Percentiles rank a stretch among this genome's conserved stretches.
Evolutionary conservation across 306 rosid species (phyloP).

Genomic region (Mucuna pruriens): DNA sequence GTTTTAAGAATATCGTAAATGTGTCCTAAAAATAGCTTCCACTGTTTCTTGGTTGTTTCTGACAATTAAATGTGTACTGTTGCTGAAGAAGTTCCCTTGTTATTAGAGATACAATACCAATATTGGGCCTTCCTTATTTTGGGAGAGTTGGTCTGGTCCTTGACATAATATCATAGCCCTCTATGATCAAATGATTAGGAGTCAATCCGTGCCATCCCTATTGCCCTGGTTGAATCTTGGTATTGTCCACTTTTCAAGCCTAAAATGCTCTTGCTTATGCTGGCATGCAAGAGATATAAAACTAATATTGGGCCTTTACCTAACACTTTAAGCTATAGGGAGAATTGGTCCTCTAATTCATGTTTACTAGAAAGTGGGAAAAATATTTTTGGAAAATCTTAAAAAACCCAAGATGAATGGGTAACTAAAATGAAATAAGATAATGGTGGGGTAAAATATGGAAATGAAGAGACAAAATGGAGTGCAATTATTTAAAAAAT

Average conservation of each 20-base stretch:
- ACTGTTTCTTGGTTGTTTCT: slow-evolving; percentile 4
- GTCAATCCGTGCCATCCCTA: neutral
- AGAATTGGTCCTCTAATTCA: slow-evolving; percentile 2
- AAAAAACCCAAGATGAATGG: slow-evolving; percentile 4
- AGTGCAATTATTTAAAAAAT: neutral
- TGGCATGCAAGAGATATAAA: neutral
- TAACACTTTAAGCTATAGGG: neutral
- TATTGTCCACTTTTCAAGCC: slow-evolving; percentile 12
- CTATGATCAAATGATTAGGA: slow-evolving; percentile 4
- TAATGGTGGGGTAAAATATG: neutral
- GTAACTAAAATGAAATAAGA: slow-evolving; percentile 16
- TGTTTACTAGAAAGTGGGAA: slow-evolving; percentile 21
- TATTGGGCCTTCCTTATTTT: slow-evolving; percentile 12
- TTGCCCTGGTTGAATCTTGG: slow-evolving; percentile 18
- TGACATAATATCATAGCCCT: neutral
- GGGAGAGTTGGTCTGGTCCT: neutral
- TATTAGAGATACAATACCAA: neutral
- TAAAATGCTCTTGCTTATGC: neutral
- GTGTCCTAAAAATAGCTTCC: slow-evolving; percentile 1
- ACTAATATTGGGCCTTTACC: neutral
- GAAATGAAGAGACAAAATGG: neutral
- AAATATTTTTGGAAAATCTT: neutral
- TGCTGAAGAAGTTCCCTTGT: neutral
- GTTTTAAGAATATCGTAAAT: too few relatives aligned
- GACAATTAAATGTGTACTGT: slow-evolving; percentile 1